Evolutionary conservation across 1,139 yeast species (phyloP), one percentile per base, ranked within the genome.

Genomic region (Kurtzmaniella natalensis): DNA sequence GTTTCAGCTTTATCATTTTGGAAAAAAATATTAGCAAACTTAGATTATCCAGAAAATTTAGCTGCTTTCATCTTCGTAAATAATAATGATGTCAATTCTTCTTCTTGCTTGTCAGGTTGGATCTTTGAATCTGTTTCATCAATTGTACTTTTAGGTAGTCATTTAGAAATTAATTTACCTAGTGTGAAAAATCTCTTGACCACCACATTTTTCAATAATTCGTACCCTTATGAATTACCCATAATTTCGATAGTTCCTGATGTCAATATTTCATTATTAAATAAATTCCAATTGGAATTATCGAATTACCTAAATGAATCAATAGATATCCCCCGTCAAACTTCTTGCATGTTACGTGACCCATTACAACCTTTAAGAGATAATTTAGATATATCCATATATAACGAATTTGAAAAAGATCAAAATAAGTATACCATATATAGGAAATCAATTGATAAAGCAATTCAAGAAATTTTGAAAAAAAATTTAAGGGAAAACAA

Each of bases 341-440:
- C n/a, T n/a, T n/a, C n/a, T n/a, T n/a, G n/a, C n/a, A n/a, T n/a
- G n/a, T n/a, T n/a, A n/a, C n/a, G n/a, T n/a, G 57, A 55, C 14
- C 96, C 96, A 0, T 59, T 88, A 27, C 84, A 84, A 50, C 96
- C 96, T 0, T 64, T 81, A 32, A 53, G 65, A 4, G 70, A 70
- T 31, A 61, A 81, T 40, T 59, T 88, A 35, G 73, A 76, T 16
- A 64, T 76, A 37, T 61, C 64, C 16, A 75, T 84, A 0, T 88
- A 88, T 49, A 69, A 70, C 19, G 70, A 72, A 4, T 87, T 88
- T 53, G 95, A 85, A 50, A 61, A 67, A 31, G 96, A 88, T 53
- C 47, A 53, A 0, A 63, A 65, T 34, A 88, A 88, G 53, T 88
- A 88, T 50, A 63, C 68, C 5, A 70, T 70, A 41, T 88, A 88